Evolutionary conservation across 768 basidiomycete genomes (phyloP).

Genomic region (Tulasnella sp.): DNA sequence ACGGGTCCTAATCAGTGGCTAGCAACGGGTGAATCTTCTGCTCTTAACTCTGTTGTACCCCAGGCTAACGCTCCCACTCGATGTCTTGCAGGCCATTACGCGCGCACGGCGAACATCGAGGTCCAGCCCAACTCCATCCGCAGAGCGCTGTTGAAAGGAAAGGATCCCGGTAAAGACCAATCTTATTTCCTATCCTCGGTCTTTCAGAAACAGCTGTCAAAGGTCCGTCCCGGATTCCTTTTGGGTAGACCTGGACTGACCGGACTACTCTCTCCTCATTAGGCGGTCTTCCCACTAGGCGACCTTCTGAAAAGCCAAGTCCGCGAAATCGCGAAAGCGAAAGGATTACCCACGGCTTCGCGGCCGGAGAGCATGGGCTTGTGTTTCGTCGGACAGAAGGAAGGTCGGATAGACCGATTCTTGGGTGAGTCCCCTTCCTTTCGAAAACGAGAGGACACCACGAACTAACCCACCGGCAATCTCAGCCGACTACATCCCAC

Average conservation of each 20-base stretch:
- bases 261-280: background rate
- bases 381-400: slow-evolving; percentile 83
- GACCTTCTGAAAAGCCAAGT: slow-evolving; percentile 57
- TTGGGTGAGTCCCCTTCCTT: slow-evolving; percentile 41
- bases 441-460: no score
- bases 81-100: slow-evolving; percentile 69
- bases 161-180: slow-evolving; percentile 71
- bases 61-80: background rate
- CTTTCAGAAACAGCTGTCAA: background rate
- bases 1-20: slow-evolving; percentile 42
- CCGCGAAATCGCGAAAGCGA: slow-evolving; percentile 51
- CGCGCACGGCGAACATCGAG: slow-evolving; percentile 45
- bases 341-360: slow-evolving; percentile 56
- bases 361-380: slow-evolving; percentile 86
- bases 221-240: background rate
- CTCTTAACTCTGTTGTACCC: background rate
- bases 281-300: slow-evolving; percentile 68
- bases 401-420: slow-evolving; percentile 52
- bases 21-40: slow-evolving; percentile 52
- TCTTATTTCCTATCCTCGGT: slow-evolving; percentile 83
- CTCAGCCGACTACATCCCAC: slow-evolving; percentile 63
- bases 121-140: background rate
- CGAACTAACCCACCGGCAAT: background rate
- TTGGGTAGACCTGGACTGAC: background rate
- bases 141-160: slow-evolving; percentile 32